Conservation (phyloP, 345 rosid species). For the Combretum micranthum region DNA sequence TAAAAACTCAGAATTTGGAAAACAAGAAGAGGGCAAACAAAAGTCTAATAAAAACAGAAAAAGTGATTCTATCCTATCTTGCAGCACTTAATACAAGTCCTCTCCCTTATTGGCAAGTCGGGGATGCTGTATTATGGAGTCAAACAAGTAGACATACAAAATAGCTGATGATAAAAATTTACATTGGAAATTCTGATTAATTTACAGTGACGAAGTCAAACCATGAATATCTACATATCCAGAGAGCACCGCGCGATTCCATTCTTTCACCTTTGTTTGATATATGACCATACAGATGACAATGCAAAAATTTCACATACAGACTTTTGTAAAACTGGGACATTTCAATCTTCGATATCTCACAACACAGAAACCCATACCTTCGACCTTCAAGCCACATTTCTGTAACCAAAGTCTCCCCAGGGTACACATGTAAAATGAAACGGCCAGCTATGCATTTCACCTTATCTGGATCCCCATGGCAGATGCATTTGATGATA, state of each 20-base stretch:
- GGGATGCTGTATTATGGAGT: no score
- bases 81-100: no score
- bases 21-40: no score
- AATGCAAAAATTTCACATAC: conserved; percentile 8
- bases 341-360: background rate
- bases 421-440: conserved; percentile 78
- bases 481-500: conserved; percentile 65
- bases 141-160: no score
- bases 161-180: no score
- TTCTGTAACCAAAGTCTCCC: conserved; percentile 70
- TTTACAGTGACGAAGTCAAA: conserved; percentile 39
- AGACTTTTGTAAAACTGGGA: background rate
- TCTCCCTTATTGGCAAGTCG: no score
- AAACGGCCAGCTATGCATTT: conserved; percentile 62
- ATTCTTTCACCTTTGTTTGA: conserved; percentile 61
- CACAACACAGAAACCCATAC: conserved; percentile 18
- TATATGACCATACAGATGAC: conserved; percentile 52
- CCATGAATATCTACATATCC: conserved; percentile 59
- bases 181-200: no score
- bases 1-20: no score
- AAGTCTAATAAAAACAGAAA: no score
- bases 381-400: conserved; percentile 84
- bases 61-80: no score
- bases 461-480: conserved; percentile 53
- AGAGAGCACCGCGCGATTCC: conserved; percentile 52